Conservation (phyloP, 169 alveolate genomes). For the Fabrea salina region DNA sequence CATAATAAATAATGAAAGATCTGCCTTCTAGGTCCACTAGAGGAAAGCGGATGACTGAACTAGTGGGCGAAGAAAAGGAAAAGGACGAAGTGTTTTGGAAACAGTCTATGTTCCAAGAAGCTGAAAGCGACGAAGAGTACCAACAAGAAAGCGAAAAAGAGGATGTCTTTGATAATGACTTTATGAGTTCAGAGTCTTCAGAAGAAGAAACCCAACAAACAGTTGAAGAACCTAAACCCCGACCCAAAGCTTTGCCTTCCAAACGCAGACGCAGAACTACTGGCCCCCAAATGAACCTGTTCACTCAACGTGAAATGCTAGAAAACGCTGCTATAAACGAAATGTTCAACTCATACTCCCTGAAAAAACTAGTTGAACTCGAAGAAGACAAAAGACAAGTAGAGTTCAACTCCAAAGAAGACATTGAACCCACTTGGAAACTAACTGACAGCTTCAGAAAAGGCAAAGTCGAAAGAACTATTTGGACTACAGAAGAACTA, state of each 20-base stretch:
- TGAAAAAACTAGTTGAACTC: background rate
- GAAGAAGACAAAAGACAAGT: background rate
- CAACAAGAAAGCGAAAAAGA: conserved; percentile 42
- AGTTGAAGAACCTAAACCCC: background rate
- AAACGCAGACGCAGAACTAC: too few relatives aligned
- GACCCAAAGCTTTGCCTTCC: too few relatives aligned
- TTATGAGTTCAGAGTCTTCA: background rate
- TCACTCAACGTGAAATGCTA: conserved; percentile 13
- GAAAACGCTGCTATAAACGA: conserved; percentile 16
- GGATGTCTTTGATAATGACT: conserved; percentile 20
- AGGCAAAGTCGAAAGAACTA: background rate
- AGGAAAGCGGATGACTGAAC: conserved; percentile 46
- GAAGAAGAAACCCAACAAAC: background rate
- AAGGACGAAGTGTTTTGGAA: conserved; percentile 44
- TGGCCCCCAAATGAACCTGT: background rate
- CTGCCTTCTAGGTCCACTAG: conserved; percentile 51
- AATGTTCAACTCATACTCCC: background rate
- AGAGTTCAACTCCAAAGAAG: background rate
- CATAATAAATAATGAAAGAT: conserved; percentile 29
- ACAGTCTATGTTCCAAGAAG: conserved; percentile 46
- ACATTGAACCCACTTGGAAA: background rate
- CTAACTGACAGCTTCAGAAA: background rate
- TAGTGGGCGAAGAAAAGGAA: conserved; percentile 49
- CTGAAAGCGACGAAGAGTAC: conserved; percentile 42
- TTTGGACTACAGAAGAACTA: background rate